Evolutionary conservation across 148 eudicot genomes (phyloP).

Genomic region (Nepenthes gracilis): DNA sequence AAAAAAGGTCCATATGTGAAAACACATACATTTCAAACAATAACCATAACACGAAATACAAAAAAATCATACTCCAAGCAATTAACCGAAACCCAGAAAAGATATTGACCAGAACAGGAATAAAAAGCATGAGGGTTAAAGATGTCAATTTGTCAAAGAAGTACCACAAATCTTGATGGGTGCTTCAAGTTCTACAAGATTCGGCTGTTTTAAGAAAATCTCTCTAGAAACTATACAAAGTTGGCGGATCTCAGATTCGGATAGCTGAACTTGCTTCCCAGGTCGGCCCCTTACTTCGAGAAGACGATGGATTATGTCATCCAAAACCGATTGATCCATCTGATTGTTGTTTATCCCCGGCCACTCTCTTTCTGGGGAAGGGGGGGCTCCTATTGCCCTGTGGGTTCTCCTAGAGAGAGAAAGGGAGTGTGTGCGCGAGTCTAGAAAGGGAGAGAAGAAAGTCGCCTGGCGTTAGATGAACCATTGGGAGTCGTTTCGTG

Average conservation of each 20-base stretch:
- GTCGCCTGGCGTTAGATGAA: no score
- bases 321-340: constrained; percentile 50
- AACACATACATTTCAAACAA: neutral
- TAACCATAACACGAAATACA: neutral
- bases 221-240: constrained; percentile 64
- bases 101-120: neutral
- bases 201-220: constrained; percentile 66
- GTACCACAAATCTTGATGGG: constrained; percentile 90
- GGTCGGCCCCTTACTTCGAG: constrained; percentile 51
- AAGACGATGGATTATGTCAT: constrained; percentile 53
- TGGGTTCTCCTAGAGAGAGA: neutral
- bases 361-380: neutral
- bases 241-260: constrained; percentile 81
- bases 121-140: neutral
- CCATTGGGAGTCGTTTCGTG: no score
- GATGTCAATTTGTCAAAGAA: neutral
- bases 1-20: no score
- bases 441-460: no score
- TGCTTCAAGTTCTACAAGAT: constrained; percentile 77
- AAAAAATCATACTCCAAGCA: neutral
- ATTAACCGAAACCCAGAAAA: neutral
- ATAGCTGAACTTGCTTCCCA: constrained; percentile 76
- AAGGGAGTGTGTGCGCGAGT: neutral
- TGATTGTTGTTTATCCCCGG: constrained; percentile 14
- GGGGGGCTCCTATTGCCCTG: no score